Evolutionary conservation across 345 rosid genomes (phyloP).

Genomic region (Turnera subulata): DNA sequence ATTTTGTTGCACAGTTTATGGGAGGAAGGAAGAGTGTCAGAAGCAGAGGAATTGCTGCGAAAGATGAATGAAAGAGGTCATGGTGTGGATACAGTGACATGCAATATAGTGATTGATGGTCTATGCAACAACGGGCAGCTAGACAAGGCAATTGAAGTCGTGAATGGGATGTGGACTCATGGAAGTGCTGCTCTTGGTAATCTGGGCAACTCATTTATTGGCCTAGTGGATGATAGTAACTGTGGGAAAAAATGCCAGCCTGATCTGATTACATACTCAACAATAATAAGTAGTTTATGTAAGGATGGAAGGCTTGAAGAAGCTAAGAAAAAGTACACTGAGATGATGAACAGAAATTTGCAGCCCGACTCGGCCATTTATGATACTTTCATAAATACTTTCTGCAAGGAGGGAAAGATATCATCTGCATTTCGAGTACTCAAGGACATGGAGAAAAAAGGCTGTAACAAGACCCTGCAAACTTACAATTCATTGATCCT

Average conservation of each 20-base stretch:
- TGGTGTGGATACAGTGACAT: constrained; percentile 76
- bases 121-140: constrained; percentile 70
- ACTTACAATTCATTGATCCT: constrained; percentile 84
- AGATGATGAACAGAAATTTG: constrained; percentile 70
- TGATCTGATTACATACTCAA: constrained; percentile 73
- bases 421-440: constrained; percentile 93
- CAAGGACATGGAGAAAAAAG: constrained; percentile 92
- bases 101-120: constrained; percentile 83
- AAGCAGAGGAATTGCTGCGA: constrained; percentile 79
- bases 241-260: constrained; percentile 64
- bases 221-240: constrained; percentile 61
- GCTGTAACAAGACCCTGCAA: constrained; percentile 70
- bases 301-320: constrained; percentile 74
- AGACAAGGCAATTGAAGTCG: constrained; percentile 86
- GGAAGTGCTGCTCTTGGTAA: constrained; percentile 93
- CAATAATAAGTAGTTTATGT: constrained; percentile 68
- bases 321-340: constrained; percentile 70
- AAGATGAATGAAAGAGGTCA: constrained; percentile 85
- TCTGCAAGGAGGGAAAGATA: constrained; percentile 84
- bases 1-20: constrained; percentile 82
- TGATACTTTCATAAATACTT: constrained; percentile 65
- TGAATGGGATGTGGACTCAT: constrained; percentile 67
- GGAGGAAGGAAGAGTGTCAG: constrained; percentile 61
- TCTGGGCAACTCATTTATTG: constrained; percentile 68
- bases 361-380: constrained; percentile 73